Evolutionary conservation across 177 flowering plant species (phyloP), one percentile per base, ranked within the genome.

Genomic region (Vitis hybrid): DNA sequence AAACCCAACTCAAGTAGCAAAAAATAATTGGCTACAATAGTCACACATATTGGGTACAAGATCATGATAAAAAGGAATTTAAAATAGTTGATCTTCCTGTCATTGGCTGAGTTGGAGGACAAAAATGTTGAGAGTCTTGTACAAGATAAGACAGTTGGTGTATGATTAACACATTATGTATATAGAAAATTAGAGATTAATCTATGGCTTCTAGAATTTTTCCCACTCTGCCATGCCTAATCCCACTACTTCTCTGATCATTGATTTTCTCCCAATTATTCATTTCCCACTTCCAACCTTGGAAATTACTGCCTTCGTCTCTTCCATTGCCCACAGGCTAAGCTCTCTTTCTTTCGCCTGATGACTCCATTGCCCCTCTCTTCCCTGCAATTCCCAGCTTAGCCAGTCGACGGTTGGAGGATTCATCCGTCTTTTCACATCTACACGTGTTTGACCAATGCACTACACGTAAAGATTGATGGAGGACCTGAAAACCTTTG

Each of bases 201-300:
- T 13, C 15, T 0, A 7, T 54, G 14, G 13, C 7, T 24, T 24
- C 27, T 24, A 0, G 27, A 24, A 21, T 9, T 13, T 65, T 65
- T 20, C 18, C 58, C 27, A 11, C 2, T 65, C 17, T 2, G 10
- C 62, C 17, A 51, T 61, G 58, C 61, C 66, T 32, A 70, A 63
- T 54, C 63, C 61, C 60, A 62, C 64, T 58, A 5, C 51, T 21
- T 24, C 12, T 24, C 15, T 35, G 0, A 50, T 68, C 49, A 59
- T 68, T 59, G 56, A n/a, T 49, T 56, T 49, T 57, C 17, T 60
- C 3, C 11, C 13, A 6, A 15, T 62, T 60, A 70, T 70, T 70
- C 66, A n/a, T 70, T 70, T 63, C 61, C 17, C 60, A 62, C 9
- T 41, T 21, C 24, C 24, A 21, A 21, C 24, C 24, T 69, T 20